Conservation (phyloP, 2,329 filamentous ascomycete species). For the Lecanoromycetidae sp. region DNA sequence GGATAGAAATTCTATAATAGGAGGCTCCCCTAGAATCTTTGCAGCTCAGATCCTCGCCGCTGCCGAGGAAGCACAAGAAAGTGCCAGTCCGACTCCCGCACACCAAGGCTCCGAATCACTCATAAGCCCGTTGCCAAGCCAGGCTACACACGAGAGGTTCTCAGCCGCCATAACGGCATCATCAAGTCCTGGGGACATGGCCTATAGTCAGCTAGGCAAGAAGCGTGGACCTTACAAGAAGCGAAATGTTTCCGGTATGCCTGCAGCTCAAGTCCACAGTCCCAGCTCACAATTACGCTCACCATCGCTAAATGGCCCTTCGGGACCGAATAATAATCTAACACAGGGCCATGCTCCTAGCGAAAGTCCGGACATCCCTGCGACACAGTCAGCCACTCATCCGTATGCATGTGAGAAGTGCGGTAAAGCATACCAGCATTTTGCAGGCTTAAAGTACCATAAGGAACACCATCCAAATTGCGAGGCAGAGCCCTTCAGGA, state of each 20-base stretch:
- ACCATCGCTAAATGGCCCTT: no score
- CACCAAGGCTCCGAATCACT: no score
- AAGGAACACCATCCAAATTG: background rate
- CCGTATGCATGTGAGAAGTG: slow-evolving; percentile 1
- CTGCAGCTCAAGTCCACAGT: no score
- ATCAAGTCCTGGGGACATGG: no score
- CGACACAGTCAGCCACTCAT: background rate
- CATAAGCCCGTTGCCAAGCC: background rate
- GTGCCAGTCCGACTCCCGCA: no score
- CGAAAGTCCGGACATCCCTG: no score
- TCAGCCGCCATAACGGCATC: no score
- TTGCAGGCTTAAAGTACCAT: slow-evolving; percentile 1
- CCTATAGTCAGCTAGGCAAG: no score
- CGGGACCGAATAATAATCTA: no score
- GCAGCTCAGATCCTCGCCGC: slow-evolving; percentile 1
- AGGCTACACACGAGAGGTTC: background rate
- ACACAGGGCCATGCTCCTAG: no score
- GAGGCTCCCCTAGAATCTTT: background rate
- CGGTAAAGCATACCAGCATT: background rate
- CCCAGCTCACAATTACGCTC: no score
- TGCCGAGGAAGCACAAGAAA: no score
- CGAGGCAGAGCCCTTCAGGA: background rate
- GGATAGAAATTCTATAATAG: background rate
- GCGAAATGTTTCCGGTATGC: background rate
- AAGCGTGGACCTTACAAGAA: background rate